Evolutionary conservation across 257 asterid species (phyloP).

Genomic region (Catharanthus roseus): DNA sequence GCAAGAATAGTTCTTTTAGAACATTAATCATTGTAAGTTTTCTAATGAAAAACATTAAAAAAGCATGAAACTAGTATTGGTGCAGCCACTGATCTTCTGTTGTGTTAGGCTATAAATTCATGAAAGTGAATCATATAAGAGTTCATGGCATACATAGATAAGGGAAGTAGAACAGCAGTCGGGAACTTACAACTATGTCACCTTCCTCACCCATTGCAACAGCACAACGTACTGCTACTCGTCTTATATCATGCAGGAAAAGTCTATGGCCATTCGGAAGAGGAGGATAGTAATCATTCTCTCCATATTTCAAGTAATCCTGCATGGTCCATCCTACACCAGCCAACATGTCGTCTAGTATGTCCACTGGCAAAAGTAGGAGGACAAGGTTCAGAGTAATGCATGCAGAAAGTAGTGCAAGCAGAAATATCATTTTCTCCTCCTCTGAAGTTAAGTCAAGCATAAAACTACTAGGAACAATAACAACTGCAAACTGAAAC

Average conservation of each 20-base stretch:
- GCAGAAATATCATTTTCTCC: background rate
- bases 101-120: background rate
- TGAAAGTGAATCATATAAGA: background rate
- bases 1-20: background rate
- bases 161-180: background rate
- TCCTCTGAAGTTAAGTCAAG: background rate
- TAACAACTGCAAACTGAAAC: too few relatives aligned
- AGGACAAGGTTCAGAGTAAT: constrained; percentile 4
- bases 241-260: constrained; percentile 87
- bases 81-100: background rate
- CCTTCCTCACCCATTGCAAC: constrained; percentile 99
- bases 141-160: background rate
- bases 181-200: constrained; percentile 78
- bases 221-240: constrained; percentile 93
- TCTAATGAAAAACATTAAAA: background rate
- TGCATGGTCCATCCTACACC: constrained; percentile 97
- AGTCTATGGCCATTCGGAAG: constrained; percentile 87
- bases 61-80: background rate
- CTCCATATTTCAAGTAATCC: constrained; percentile 89
- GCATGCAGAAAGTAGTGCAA: background rate
- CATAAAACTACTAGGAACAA: background rate
- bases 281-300: constrained; percentile 96
- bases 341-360: constrained; percentile 90
- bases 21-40: background rate
- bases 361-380: constrained; percentile 59